Evolutionary conservation across 192 early-diverging fungal genomes (phyloP).

Genomic region (Spizellomyces punctatus): DNA sequence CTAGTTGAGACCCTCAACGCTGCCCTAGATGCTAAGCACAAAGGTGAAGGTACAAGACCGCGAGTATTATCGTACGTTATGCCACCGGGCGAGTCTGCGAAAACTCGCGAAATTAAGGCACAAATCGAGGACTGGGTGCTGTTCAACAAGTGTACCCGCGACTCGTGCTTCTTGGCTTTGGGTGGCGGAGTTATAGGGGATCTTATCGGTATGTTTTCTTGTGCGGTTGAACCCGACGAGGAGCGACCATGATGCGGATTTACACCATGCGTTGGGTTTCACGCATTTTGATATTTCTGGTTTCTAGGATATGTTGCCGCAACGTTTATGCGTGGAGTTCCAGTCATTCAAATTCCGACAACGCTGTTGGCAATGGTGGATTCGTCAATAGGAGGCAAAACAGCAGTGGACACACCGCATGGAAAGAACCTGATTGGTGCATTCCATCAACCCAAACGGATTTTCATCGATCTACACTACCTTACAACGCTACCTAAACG

Average conservation of each 20-base stretch:
- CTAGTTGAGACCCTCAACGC: constrained; percentile 56
- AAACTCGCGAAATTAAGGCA: constrained; percentile 85
- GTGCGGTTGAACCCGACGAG: not conserved
- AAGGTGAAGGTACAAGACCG: constrained; percentile 30
- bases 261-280: not conserved
- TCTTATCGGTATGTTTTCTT: constrained; percentile 64
- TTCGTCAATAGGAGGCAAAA: constrained; percentile 96
- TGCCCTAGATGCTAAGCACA: constrained; percentile 18
- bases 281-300: constrained; percentile 15
- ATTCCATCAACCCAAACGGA: constrained; percentile 94
- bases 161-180: constrained; percentile 89
- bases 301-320: constrained; percentile 83
- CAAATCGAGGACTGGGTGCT: constrained; percentile 93
- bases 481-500: constrained; percentile 84
- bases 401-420: constrained; percentile 91
- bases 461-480: constrained; percentile 88
- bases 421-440: constrained; percentile 96
- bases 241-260: too few relatives aligned
- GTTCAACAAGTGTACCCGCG: constrained; percentile 80
- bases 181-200: constrained; percentile 99
- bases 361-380: constrained; percentile 97
- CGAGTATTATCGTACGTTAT: constrained; percentile 74
- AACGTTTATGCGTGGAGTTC: constrained; percentile 96
- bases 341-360: constrained; percentile 94
- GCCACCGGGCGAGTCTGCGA: constrained; percentile 86